phyloP scores from a whole-genome alignment of 805 yeast species.

The Sporopachydermia lactativora region DNA sequence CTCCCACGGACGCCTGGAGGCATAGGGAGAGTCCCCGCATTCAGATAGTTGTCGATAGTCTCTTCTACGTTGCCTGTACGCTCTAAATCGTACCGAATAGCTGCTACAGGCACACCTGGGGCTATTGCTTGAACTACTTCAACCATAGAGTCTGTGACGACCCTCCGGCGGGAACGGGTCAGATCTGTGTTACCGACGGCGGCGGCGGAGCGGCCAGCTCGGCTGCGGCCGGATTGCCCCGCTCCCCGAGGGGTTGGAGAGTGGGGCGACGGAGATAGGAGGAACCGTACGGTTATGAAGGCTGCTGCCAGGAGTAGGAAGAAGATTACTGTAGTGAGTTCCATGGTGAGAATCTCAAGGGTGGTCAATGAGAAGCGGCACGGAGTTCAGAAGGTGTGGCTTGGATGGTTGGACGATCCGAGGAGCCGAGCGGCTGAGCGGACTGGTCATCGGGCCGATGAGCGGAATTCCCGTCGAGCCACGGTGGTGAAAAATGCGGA shows the following conservation, averaged over 20 bases:
- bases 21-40: slow-evolving; percentile 42
- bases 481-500: too few species aligned
- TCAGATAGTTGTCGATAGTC: slow-evolving; percentile 61
- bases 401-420: too few species aligned
- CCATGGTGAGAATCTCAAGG: too few species aligned
- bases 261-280: not conserved
- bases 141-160: slow-evolving; percentile 37
- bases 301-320: not conserved
- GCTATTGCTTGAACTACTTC: slow-evolving; percentile 77
- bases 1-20: slow-evolving; percentile 33
- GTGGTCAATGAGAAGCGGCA: too few species aligned
- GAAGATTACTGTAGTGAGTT: not conserved
- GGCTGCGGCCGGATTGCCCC: too few species aligned
- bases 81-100: slow-evolving; percentile 60
- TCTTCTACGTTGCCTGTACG: slow-evolving; percentile 68
- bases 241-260: not conserved
- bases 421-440: too few species aligned
- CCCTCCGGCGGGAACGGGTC: slow-evolving; percentile 15
- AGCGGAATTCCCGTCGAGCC: too few species aligned
- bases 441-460: too few species aligned
- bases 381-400: too few species aligned
- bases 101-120: slow-evolving; percentile 54
- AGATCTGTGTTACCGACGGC: too few species aligned
- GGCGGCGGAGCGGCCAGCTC: too few species aligned
- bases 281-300: not conserved